Conservation (phyloP, 1,284 basidiomycete species). For the Tylopilus orsonianus region DNA sequence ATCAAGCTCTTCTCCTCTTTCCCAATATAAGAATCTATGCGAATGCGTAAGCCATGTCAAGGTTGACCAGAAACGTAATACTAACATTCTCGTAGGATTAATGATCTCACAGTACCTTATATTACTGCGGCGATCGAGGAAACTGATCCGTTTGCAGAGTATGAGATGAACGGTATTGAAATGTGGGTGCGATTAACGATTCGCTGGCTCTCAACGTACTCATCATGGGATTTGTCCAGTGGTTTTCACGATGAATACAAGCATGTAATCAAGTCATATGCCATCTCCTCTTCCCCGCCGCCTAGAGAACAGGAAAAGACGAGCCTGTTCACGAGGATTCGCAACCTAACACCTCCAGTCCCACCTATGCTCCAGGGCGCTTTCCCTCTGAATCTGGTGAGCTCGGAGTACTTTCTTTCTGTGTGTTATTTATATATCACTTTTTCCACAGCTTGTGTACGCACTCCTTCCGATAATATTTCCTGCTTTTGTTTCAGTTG, state of each 20-base stretch:
- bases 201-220: constrained; percentile 9
- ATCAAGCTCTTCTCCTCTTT: constrained; percentile 73
- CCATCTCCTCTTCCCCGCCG: constrained; percentile 34
- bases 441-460: constrained; percentile 50
- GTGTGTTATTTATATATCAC: background rate
- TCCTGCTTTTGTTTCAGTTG: constrained; percentile 55
- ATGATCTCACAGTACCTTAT: constrained; percentile 83
- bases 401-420: constrained; percentile 28
- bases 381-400: constrained; percentile 75
- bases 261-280: constrained; percentile 54
- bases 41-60: constrained; percentile 58
- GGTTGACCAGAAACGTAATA: background rate
- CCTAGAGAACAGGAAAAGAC: constrained; percentile 10
- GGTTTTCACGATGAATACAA: constrained; percentile 55
- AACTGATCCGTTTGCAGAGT: constrained; percentile 66
- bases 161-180: constrained; percentile 56
- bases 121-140: constrained; percentile 73
- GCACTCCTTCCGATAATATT: constrained; percentile 61
- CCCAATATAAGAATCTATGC: constrained; percentile 78
- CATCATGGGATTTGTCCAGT: constrained; percentile 40
- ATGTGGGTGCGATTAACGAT: constrained; percentile 49
- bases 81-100: constrained; percentile 44
- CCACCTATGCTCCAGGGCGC: constrained; percentile 64
- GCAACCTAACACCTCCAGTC: constrained; percentile 41
- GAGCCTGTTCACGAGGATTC: constrained; percentile 45